Evolutionary conservation across 805 yeast genomes (phyloP), one percentile per base, ranked within the genome.

Genomic region (Wickerhamomyces subpelliculosus): DNA sequence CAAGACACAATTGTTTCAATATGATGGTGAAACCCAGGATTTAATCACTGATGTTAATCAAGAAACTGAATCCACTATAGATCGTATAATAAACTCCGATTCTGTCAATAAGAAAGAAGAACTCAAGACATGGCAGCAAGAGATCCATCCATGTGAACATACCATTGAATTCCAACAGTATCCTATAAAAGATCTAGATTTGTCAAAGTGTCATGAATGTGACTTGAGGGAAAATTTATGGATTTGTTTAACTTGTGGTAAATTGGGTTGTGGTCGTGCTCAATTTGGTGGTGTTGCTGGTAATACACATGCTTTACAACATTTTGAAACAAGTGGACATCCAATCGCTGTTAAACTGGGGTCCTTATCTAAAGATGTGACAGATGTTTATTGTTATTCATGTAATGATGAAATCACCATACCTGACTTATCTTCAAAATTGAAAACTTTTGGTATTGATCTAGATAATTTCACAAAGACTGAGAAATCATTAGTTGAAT

Each of bases 251-350:
- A 73, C 74, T 35, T 93, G 98, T 70, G 98, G 98, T 2, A 64
- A 73, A n/a, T 51, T 88, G 10, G 96, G 96, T 5, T 93, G 99
- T 63, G 99, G 99, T 6, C 68, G 99, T 46, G 79, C 80, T 24
- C 98, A 93, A 60, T 86, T 84, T 54, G 98, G 97, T 26, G 90
- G 94, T 19, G 76, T 84, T 11, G 82, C 88, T n/a, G 99, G 99
- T 6, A 78, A 90, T 54, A 80, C 95, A 0, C 98, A 93, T 58
- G 97, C 95, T 0, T 63, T 90, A 42, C 56, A 60, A 0, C 99
- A 93, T 60, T 80, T 58, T 52, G 75, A 80, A 27, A 36, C 53
- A 11, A 47, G 74, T 0, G 68, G 66, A 1, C 98, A 93, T 60
- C 75, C 86, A 3, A 76, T 89, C 14, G 96, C 97, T 0, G 84